Base-by-base conservation (phyloP, 805 yeast species). In the Suhomyces vadensis region DNA sequence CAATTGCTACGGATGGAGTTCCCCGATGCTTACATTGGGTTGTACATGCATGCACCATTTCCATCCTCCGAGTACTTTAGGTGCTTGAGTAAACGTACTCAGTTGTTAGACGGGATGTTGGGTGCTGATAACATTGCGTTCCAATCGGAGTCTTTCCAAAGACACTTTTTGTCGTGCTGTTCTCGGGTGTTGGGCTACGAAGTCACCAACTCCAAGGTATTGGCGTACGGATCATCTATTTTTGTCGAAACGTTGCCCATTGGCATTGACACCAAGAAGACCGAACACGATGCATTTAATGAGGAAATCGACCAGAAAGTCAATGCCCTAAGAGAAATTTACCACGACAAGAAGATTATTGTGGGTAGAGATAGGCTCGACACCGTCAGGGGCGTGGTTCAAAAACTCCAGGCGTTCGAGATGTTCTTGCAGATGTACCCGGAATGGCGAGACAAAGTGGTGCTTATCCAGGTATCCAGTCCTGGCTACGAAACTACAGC, bases 341-440 rank as follows among this genome's bases (percentile, higher is more conserved):
- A 85, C 56, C 73, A 71, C 21, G 82, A 75, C 46, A 79, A 83
- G 55, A 87, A 84, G 62, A 81, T 94, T 51, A 87, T 94, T 53
- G 85, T 94, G 31, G 99, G 99, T 23, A 81, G 99, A 61, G 99
- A 94, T 61, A 73, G 98, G 48, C 76, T 94, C 48, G 98, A 94
- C 62, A 70, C 85, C 7, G 96, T 92, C 16, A 81, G 96, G 49
- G 98, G 99, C 24, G 96, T 94, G 22, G 81, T 87, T 3, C 98
- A 94, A 66, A 94, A 94, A 64, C 69, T 94, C 29, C 85, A 89
- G 64, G 97, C 97, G 0, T 91, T 85, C 65, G 96, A 88, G 57
- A 79, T 82, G 68, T 88, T 94, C 52, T 71, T 94, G 51, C 87
- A 85, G 46, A 82, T 87, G 87, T 90, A 83, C 55, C 99, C 99